These are phyloP conservation scores for Pseudonectria foliicola DNA, from an alignment of 2,329 filamentous ascomycete genomes.

Conservation along the genomic window DNA sequence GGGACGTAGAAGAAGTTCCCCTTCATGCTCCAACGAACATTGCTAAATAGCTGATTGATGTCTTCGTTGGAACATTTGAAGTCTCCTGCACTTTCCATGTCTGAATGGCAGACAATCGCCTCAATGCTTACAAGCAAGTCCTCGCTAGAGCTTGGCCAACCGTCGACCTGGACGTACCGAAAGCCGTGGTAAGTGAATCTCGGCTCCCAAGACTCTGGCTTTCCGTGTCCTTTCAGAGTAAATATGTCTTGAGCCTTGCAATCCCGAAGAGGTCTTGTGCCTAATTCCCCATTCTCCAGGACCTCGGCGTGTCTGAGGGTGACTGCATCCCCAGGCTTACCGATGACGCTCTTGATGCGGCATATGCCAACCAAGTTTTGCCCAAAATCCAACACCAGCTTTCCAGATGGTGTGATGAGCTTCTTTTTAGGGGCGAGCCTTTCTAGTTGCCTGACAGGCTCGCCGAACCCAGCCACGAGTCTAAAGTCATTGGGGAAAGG, in stretches of 20 bases:
- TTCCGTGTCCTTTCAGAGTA: slow-evolving; percentile 20
- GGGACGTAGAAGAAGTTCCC: slow-evolving; percentile 51
- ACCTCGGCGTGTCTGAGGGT: slow-evolving; percentile 46
- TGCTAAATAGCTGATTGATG: slow-evolving; percentile 48
- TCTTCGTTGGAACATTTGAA: slow-evolving; percentile 45
- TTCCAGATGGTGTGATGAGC: slow-evolving; percentile 32
- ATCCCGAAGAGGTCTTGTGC: slow-evolving; percentile 30
- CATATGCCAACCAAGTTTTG: slow-evolving; percentile 51
- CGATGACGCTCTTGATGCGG: slow-evolving; percentile 25
- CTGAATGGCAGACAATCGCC: slow-evolving; percentile 39
- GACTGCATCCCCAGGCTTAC: slow-evolving; percentile 29
- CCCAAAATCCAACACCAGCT: slow-evolving; percentile 46
- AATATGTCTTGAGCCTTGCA: slow-evolving; percentile 37
- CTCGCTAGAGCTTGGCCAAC: slow-evolving; percentile 28
- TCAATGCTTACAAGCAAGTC: slow-evolving; percentile 10
- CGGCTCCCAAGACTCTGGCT: slow-evolving; percentile 31
- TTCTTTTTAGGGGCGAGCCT: slow-evolving; percentile 23
- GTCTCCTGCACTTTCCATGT: slow-evolving; percentile 41
- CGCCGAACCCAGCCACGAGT: slow-evolving; percentile 33
- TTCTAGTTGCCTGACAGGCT: slow-evolving; percentile 34
- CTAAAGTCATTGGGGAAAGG: slow-evolving; percentile 17
- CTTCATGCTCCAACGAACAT: slow-evolving; percentile 48
- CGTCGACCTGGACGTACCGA: slow-evolving; percentile 41
- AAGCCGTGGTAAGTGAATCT: slow-evolving; percentile 47
- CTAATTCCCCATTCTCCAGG: slow-evolving; percentile 41